phyloP scores from a whole-genome alignment of 176 grass and related monocot species.

The Lolium rigidum region DNA sequence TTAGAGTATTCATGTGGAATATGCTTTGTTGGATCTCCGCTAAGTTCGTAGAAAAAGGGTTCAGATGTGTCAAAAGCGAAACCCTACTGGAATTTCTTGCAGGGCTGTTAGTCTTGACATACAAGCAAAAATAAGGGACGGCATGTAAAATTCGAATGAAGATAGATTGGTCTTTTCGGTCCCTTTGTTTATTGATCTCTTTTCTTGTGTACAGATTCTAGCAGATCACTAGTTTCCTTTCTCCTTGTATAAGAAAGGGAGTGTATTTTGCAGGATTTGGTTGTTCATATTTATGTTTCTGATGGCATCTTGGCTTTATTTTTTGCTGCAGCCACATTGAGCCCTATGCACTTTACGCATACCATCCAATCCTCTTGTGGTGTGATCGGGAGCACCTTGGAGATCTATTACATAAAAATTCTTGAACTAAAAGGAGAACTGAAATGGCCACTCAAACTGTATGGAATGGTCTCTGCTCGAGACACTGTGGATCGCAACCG shows the following conservation, averaged over 20 bases:
- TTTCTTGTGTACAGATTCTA: not conserved
- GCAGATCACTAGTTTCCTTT: not conserved
- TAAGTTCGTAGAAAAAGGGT: not conserved
- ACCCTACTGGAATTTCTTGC: not conserved
- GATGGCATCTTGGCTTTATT: not conserved
- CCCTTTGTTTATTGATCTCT: not conserved
- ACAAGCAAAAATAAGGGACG: not conserved
- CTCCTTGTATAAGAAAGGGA: not conserved
- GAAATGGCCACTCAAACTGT: constrained; percentile 14
- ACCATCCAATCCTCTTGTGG: not conserved
- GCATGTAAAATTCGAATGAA: not conserved
- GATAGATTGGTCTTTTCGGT: not conserved
- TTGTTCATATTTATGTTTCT: not conserved
- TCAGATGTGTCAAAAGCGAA: not conserved
- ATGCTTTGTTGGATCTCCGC: not conserved
- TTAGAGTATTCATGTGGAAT: not conserved
- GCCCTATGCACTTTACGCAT: constrained; percentile 3
- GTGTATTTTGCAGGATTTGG: not conserved
- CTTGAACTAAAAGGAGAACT: not conserved
- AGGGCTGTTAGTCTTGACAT: not conserved
- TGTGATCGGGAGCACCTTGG: not conserved
- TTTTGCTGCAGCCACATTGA: constrained; percentile 21
- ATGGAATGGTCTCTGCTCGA: not conserved
- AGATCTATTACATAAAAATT: not conserved
- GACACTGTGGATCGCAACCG: not conserved